phyloP scores from a whole-genome alignment of 495 filamentous ascomycete species.

The Xylaria telfairii region DNA sequence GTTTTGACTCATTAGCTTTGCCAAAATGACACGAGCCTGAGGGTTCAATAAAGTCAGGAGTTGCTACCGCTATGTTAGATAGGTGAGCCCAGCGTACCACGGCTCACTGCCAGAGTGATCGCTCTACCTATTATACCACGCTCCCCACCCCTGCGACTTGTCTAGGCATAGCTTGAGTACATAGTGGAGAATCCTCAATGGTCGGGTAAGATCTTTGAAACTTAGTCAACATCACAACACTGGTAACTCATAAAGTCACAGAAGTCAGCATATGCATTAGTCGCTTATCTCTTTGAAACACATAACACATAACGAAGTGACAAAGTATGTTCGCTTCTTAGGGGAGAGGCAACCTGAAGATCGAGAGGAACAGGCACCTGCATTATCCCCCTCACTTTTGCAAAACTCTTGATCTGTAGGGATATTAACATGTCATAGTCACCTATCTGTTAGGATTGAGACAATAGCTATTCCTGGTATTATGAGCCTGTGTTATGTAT shows the following conservation, averaged over 20 bases:
- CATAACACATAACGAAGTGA: background rate
- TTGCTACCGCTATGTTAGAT: background rate
- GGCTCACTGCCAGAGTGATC: background rate
- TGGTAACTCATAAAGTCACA: no score
- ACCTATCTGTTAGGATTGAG: no score
- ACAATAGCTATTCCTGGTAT: background rate
- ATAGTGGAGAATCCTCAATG: background rate
- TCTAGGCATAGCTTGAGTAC: background rate
- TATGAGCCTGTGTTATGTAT: background rate
- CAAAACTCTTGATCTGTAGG: background rate
- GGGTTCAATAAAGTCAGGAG: background rate
- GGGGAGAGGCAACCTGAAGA: background rate
- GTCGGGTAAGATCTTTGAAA: background rate
- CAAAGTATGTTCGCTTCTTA: background rate
- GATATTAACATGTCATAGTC: background rate
- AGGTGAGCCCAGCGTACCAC: background rate
- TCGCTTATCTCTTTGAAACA: background rate
- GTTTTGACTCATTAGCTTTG: background rate
- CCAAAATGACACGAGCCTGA: background rate
- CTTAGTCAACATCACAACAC: background rate
- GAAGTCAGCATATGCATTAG: no score
- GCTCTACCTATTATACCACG: background rate
- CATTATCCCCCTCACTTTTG: background rate
- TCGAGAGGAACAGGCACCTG: background rate
- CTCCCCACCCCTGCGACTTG: background rate